Evolutionary conservation across 805 yeast genomes (phyloP).

Genomic region (Metschnikowia matae): DNA sequence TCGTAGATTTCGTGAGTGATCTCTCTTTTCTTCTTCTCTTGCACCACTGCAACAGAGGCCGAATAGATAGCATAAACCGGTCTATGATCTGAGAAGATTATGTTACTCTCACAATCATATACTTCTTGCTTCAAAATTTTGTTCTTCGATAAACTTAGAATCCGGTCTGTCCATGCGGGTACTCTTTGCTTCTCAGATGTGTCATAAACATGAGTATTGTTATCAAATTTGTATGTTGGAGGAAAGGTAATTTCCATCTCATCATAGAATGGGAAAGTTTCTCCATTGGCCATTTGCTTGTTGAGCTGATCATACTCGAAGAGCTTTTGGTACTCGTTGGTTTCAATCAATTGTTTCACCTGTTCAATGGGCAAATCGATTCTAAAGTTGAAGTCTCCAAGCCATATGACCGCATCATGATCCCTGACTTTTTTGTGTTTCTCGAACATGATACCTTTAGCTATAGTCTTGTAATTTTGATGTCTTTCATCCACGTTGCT

Average conservation of each 20-base stretch:
- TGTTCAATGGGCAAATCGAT: constrained; percentile 67
- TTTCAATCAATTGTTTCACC: constrained; percentile 52
- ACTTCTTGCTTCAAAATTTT: constrained; percentile 52
- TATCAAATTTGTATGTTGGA: constrained; percentile 94
- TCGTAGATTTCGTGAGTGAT: constrained; percentile 59
- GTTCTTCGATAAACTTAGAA: constrained; percentile 57
- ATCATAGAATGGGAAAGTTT: constrained; percentile 74
- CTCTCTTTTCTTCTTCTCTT: constrained; percentile 53
- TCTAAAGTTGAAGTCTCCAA: constrained; percentile 92
- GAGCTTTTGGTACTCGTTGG: constrained; percentile 46
- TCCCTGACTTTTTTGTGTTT: constrained; percentile 55
- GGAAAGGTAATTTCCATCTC: constrained; percentile 77
- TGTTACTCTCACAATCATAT: constrained; percentile 55
- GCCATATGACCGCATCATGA: constrained; percentile 81
- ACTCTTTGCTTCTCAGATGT: constrained; percentile 86
- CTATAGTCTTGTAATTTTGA: constrained; percentile 76
- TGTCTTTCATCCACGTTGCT: constrained; percentile 79
- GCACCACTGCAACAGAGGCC: constrained; percentile 60
- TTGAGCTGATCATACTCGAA: constrained; percentile 75
- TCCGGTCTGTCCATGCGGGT: constrained; percentile 98
- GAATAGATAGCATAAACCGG: constrained; percentile 77
- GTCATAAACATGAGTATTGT: constrained; percentile 78
- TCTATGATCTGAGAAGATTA: constrained; percentile 80
- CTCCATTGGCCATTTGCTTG: constrained; percentile 66
- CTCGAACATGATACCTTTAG: constrained; percentile 64